Evolutionary conservation across 1,284 basidiomycete species (phyloP), one percentile per base, ranked within the genome.

Genomic region (Taiwanofungus camphoratus): DNA sequence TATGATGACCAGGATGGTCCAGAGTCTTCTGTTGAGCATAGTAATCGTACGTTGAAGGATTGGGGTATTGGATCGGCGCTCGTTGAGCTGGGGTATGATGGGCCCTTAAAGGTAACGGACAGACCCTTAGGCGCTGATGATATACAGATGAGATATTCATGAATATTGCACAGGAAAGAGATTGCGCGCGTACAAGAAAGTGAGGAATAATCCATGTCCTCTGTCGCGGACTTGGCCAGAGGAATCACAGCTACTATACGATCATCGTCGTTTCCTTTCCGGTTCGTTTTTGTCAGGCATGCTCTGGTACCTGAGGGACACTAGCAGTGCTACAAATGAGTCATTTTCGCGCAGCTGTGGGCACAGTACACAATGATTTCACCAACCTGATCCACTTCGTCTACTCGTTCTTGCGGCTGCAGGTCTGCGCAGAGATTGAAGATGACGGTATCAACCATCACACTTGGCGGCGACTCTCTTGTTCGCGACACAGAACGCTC

Each of bases 241-340:
- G 82, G 78, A 46, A 89, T 75, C 15, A 87, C 83, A 32, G 77
- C 67, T 27, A 79, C 66, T 54, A 89, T 64, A 39, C 82, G 73
- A 49, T 84, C 78, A 6, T 60, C 41, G 38, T 68, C 58, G 26
- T 65, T 69, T 5, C 55, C 53, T 62, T 85, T 88, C 54, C 67
- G 55, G 57, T 87, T 88, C 29, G 71, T 73, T 53, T 72, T 76
- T 3, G 77, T 83, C 26, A 88, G 66, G 60, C 87, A 91, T 41
- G 77, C 86, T 54, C 79, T 70, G 33, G 83, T 84, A 24, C 77
- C 83, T 27, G 56, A 45, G 26, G 73, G 63, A 67, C 87, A 91
- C 87, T 90, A 53, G 26, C 49, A 33, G 15, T 16, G 11, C 31
- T n/a, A n/a, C n/a, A n/a, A n/a, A 45, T 50, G 31, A 50, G 46